Evolutionary conservation across 345 rosid genomes (phyloP).

Genomic region (Ceriops decandra): DNA sequence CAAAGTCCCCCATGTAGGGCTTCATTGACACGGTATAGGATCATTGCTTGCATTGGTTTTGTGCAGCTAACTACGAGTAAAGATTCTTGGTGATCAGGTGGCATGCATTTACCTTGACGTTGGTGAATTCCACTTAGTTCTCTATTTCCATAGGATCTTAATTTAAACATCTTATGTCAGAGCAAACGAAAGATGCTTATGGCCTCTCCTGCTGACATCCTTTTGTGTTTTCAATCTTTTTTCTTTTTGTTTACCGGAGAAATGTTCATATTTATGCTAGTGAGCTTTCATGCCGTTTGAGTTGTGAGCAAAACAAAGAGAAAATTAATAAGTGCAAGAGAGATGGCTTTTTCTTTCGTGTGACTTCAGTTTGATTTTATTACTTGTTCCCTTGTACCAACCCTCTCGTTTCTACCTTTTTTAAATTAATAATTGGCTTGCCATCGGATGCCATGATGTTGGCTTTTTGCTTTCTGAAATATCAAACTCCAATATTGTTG

Average conservation of each 20-base stretch:
- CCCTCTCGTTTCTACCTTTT: too few species aligned
- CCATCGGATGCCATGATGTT: too few species aligned
- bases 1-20: not conserved
- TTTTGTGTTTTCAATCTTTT: not conserved
- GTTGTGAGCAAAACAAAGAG: not conserved
- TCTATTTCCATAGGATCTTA: not conserved
- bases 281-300: not conserved
- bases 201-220: too few species aligned
- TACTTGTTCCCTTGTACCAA: too few species aligned
- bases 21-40: constrained; percentile 3
- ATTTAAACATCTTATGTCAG: not conserved
- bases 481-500: too few species aligned
- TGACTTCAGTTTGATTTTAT: not conserved
- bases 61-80: constrained; percentile 1
- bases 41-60: not conserved
- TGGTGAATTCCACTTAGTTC: constrained; percentile 1
- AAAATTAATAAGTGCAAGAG: not conserved
- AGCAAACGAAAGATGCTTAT: constrained; percentile 12
- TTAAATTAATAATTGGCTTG: too few species aligned
- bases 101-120: constrained; percentile 12
- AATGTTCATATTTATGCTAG: constrained; percentile 18
- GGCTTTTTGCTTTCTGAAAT: too few species aligned
- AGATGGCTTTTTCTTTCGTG: not conserved
- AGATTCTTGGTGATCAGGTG: constrained; percentile 14
- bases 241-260: not conserved